Base-by-base conservation (phyloP, 331 rosid species). In the Rhamnella rubrinervis region DNA sequence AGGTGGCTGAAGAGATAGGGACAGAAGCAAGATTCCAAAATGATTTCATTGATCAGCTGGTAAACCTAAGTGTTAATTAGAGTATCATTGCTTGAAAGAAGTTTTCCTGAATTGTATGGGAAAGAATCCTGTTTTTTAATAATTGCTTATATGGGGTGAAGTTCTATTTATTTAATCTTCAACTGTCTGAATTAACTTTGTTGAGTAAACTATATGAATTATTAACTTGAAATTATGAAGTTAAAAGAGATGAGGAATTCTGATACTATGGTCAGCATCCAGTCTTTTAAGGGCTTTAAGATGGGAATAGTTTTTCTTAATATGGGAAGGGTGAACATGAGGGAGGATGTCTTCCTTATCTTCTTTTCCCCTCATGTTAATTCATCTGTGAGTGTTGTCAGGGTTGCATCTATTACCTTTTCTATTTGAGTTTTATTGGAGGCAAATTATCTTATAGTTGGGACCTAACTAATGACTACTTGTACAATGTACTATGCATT, bases 1-100 rank as follows among this genome's bases (percentile, higher is more conserved):
- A 92, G 97, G 89, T 92, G 65, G 97, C 97, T 58, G 83, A 85
- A 71, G 95, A 87, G 65, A 92, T 92, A 41, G 90, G 88, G 19
- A 71, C 83, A 26, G 96, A 87, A 85, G 90, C 85, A 41, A 92
- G 70, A 66, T 70, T 59, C 52, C 89, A 92, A 58, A 83, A 79
- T 55, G 86, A 81, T 65, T 84, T 92, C 78, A 77, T 92, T 57
- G 80, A 72, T 81, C 78, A 82, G 71, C 86, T 92, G 97, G 97
- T 89, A 89, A 41, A n/a, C 28, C 38, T 65, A 76, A 31, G 35
- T 4, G 5, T 31, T 70, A 40, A 5, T 25, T 70, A 2, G 58
- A 57, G 35, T 63, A n/a, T 60, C 46, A 35, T 37, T 71, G 46
- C 37, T 70, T 60, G 39, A 72, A 57, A 16, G 8, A 18, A 19